These are phyloP conservation scores for Cryptosporidium viatorum DNA, from an alignment of 169 alveolate species.

Conservation along the genomic window DNA sequence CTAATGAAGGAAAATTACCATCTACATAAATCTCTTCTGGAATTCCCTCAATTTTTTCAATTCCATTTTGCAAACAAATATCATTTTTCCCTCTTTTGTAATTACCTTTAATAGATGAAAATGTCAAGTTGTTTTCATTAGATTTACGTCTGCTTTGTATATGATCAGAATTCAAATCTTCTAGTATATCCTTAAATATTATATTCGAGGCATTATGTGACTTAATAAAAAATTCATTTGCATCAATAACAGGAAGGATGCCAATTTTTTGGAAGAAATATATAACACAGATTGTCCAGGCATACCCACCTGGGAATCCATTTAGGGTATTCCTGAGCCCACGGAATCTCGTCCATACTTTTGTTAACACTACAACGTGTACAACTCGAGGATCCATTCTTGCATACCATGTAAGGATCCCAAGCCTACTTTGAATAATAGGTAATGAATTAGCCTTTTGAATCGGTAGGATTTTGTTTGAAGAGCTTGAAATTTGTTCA, in stretches of 20 bases:
- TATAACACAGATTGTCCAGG: conserved; percentile 72
- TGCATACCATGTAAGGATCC: conserved; percentile 70
- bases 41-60: background rate
- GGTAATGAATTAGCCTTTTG: conserved; percentile 42
- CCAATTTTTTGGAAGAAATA: conserved; percentile 73
- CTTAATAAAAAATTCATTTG: conserved; percentile 30
- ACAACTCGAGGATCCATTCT: conserved; percentile 74
- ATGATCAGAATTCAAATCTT: background rate
- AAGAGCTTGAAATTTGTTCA: background rate
- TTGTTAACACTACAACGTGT: conserved; percentile 65
- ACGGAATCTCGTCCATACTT: conserved; percentile 72
- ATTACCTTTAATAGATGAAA: background rate
- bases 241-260: conserved; percentile 63
- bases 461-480: background rate
- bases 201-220: conserved; percentile 11
- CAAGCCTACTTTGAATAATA: conserved; percentile 64
- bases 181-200: conserved; percentile 27
- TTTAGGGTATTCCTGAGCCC: conserved; percentile 65
- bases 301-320: conserved; percentile 75
- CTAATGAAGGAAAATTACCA: conserved; percentile 28
- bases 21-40: background rate
- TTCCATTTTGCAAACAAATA: background rate
- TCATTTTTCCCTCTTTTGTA: background rate
- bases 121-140: background rate
- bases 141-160: background rate